Evolutionary conservation across 306 rosid species (phyloP), one percentile per base, ranked within the genome.

Genomic region (Quercus parvula): DNA sequence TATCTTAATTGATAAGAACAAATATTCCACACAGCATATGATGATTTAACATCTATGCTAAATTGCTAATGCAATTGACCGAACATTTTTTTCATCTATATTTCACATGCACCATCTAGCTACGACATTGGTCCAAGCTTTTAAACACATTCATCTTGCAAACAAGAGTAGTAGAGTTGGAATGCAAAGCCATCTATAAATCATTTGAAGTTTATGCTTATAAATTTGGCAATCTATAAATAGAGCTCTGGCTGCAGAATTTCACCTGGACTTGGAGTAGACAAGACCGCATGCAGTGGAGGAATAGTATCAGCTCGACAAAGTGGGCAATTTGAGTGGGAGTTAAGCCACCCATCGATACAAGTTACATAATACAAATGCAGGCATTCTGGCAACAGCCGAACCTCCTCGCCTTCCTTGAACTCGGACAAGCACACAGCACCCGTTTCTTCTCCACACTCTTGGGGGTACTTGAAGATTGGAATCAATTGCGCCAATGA

Each of bases 341-440:
- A 55, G n/a, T 5, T 55, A 15, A 80, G 20, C 79, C 79, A 80
- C 61, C 61, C 5, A 51, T 80, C 83, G 28, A 80, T 66, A 24
- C 83, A 80, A 11, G 70, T 31, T 0, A 56, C 83, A 74, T 80
- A 79, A 66, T 74, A 80, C 62, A 74, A 66, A 74, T 74, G 83
- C 75, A 67, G 10, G 19, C 83, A 80, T 67, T 74, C 79, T 0
- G 79, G 79, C 35, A 74, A 46, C 17, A 66, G 27, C 5, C 79
- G 74, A 8, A 80, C 55, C 7, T 54, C 24, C 70, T 80, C 79
- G 19, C 51, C 70, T 13, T 80, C 75, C 1, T 51, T 20, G 69
- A 80, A 80, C 38, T 80, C 83, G 9, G 61, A 25, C 70, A 74
- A 80, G 30, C 83, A 80, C 46, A 80, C 83, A 17, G 79, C 54